Percentiles rank a stretch among this genome's conserved stretches.
Evolutionary conservation across 176 grass and related monocot species (phyloP).

Genomic region (Carex pumila): DNA sequence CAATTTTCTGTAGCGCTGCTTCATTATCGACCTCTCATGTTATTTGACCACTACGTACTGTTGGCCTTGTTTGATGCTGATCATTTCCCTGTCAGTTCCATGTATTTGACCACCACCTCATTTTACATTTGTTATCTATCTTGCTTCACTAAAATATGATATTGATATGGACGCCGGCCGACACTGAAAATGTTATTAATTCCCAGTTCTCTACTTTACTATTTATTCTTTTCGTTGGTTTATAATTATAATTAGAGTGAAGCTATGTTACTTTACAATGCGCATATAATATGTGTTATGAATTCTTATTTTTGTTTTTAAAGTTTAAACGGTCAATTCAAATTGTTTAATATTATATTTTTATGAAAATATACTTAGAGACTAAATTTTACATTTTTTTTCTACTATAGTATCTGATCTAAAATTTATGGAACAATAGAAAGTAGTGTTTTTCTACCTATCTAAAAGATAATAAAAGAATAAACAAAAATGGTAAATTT

Average conservation of each 20-base stretch:
- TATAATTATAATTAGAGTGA: neutral
- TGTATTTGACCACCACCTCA: neutral
- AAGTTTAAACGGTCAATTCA: too few species aligned
- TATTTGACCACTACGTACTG: neutral
- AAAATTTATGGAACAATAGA: too few species aligned
- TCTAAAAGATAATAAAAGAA: too few species aligned
- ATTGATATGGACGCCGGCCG: neutral
- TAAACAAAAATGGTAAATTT: too few species aligned
- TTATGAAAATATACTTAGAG: too few species aligned
- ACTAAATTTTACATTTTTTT: too few species aligned
- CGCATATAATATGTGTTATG: too few species aligned
- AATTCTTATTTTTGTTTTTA: too few species aligned
- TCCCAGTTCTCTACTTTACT: neutral
- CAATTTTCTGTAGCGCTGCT: neutral
- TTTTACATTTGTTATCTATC: slow-evolving; percentile 14
- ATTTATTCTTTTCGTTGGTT: neutral
- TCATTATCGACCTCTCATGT: slow-evolving; percentile 4
- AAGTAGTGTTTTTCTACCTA: too few species aligned
- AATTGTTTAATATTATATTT: too few species aligned
- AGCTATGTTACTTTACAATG: too few species aligned
- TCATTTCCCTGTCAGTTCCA: slow-evolving; percentile 6
- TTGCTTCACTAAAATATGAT: slow-evolving; percentile 12
- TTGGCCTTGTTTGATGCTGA: neutral
- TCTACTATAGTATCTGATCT: too few species aligned
- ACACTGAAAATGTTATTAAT: neutral